phyloP scores from a whole-genome alignment of 495 filamentous ascomycete genomes.

The Tuber aestivum region DNA sequence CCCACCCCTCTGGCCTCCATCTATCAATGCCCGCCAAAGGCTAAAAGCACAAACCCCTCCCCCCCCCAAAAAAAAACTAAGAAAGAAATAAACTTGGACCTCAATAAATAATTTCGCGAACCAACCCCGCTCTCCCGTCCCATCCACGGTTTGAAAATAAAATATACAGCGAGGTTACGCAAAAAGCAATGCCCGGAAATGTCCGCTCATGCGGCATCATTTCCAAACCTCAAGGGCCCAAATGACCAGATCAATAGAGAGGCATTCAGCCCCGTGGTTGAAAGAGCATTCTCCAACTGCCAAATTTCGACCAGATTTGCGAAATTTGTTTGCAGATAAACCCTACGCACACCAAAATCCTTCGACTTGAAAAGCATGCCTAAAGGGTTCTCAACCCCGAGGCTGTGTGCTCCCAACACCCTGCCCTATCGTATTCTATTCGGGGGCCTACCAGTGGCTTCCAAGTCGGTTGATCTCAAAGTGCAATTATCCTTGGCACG shows the following conservation, averaged over 20 bases:
- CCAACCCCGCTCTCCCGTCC: neutral
- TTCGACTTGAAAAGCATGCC: neutral
- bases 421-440: no score
- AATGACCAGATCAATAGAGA: neutral
- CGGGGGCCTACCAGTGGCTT: neutral
- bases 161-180: neutral
- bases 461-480: neutral
- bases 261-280: neutral
- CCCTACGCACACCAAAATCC: no score
- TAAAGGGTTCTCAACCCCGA: neutral
- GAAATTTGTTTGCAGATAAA: neutral
- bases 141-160: neutral
- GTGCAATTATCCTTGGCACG: neutral
- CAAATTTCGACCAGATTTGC: neutral
- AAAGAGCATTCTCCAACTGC: neutral
- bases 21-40: neutral
- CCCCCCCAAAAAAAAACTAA: neutral
- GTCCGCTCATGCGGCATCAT: neutral
- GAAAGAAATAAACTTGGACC: neutral
- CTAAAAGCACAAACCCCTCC: neutral
- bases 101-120: neutral
- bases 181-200: neutral
- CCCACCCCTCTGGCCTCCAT: neutral
- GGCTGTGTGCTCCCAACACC: no score
- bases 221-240: neutral